Conservation (phyloP, 2,329 filamentous ascomycete genomes). For the Cryphonectria naterciae region DNA sequence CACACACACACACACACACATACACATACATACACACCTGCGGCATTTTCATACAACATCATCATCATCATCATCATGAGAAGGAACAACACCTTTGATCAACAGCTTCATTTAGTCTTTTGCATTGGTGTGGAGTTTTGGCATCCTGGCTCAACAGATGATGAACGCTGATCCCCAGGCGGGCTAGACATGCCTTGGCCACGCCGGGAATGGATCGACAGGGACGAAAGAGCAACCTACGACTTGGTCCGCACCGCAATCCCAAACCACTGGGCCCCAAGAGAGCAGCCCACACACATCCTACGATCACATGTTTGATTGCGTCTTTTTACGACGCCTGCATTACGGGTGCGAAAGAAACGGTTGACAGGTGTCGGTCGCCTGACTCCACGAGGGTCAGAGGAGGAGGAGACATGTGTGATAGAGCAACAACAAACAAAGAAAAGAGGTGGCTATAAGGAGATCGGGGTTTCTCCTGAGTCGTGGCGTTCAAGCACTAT, state of each 20-base stretch:
- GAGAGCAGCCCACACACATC: not conserved
- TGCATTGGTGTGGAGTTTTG: constrained; percentile 6
- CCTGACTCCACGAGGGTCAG: not conserved
- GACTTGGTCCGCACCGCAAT: not conserved
- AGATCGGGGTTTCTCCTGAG: not conserved
- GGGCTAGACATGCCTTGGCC: not conserved
- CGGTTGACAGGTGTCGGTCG: not conserved
- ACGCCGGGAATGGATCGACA: constrained; percentile 14
- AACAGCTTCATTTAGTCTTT: not conserved
- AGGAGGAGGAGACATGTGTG: not conserved
- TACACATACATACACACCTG: not conserved
- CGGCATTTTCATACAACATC: not conserved
- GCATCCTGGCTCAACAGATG: not conserved
- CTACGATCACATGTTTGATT: not conserved
- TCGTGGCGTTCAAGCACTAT: not conserved
- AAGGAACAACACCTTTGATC: not conserved
- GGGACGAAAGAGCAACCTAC: not conserved
- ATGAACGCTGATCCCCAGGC: not conserved
- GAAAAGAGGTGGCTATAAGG: not conserved
- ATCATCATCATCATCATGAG: not conserved
- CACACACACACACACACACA: not conserved
- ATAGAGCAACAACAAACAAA: not conserved
- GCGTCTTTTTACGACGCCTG: not conserved
- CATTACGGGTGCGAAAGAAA: not conserved
- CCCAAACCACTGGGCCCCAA: not conserved